Conservation (phyloP, 2,329 filamentous ascomycete genomes). For the Cladosporium sp. region DNA sequence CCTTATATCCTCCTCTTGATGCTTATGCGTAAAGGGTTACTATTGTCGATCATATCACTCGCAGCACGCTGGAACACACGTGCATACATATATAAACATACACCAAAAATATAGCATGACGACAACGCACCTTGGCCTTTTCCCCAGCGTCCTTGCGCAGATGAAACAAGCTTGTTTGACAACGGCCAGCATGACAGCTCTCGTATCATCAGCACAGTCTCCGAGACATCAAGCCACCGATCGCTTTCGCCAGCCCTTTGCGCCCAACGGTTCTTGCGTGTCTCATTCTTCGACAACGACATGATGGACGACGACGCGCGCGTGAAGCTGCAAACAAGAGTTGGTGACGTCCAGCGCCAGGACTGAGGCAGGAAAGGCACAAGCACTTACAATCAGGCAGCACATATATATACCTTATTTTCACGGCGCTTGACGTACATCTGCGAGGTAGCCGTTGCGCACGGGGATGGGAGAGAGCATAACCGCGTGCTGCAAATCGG, state of each 20-base stretch:
- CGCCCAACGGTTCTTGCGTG: neutral
- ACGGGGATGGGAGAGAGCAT: neutral
- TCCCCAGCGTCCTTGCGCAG: neutral
- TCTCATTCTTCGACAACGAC: constrained; percentile 10
- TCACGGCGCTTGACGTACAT: neutral
- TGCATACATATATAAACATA: too few relatives aligned
- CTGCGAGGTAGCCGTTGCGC: neutral
- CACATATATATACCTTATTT: too few relatives aligned
- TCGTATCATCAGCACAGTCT: neutral
- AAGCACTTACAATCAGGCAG: neutral
- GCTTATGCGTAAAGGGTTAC: too few relatives aligned
- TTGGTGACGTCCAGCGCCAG: neutral
- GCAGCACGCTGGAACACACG: too few relatives aligned
- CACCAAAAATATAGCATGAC: neutral
- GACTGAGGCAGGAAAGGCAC: neutral
- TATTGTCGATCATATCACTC: too few relatives aligned
- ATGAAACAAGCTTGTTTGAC: neutral
- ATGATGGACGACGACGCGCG: neutral
- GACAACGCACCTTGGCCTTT: neutral
- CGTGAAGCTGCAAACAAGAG: constrained; percentile 10
- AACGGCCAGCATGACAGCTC: neutral
- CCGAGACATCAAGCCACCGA: constrained; percentile 5
- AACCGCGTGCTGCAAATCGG: neutral
- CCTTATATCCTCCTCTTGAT: too few relatives aligned
- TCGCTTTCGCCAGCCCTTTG: neutral